Percentiles rank a stretch among this genome's conserved stretches.
phyloP scores from a whole-genome alignment of 805 yeast genomes.

The Candida silvicultrix region DNA sequence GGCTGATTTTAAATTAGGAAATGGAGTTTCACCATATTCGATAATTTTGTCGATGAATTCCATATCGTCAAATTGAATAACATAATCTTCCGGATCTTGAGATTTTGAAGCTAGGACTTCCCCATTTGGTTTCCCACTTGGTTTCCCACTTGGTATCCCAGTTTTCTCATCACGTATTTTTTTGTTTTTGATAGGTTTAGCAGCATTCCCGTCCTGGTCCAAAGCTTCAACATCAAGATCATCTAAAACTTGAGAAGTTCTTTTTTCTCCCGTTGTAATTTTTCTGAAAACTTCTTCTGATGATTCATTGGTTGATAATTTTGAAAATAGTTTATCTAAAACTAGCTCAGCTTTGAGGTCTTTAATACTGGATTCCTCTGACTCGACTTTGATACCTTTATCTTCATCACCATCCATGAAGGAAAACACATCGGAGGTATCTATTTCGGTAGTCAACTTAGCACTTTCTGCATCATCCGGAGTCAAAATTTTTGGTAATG shows the following conservation, averaged over 20 bases:
- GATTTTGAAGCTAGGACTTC: not conserved
- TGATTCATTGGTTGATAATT: constrained; percentile 1
- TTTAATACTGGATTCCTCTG: constrained; percentile 2
- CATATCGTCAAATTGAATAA: constrained; percentile 24
- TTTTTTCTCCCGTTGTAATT: not conserved
- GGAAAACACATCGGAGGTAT: constrained; percentile 14
- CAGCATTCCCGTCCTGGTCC: not conserved
- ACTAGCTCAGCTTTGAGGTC: constrained; percentile 9
- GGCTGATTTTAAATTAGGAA: constrained; percentile 25
- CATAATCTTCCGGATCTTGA: constrained; percentile 10
- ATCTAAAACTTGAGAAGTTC: not conserved
- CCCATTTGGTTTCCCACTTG: no score
- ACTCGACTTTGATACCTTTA: constrained; percentile 8
- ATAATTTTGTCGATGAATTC: constrained; percentile 32
- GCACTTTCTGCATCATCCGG: not conserved
- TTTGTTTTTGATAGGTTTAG: not conserved
- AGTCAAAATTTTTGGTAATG: not conserved
- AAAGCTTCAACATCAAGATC: not conserved
- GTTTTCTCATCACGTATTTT: not conserved
- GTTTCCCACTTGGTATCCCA: not conserved
- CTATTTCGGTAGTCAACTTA: not conserved
- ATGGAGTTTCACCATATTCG: constrained; percentile 34
- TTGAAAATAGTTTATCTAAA: constrained; percentile 9
- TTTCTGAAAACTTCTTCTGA: constrained; percentile 1
- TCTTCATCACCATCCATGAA: constrained; percentile 22